Evolutionary conservation across 768 basidiomycete species (phyloP).

Genomic region (Mycena vulgaris): DNA sequence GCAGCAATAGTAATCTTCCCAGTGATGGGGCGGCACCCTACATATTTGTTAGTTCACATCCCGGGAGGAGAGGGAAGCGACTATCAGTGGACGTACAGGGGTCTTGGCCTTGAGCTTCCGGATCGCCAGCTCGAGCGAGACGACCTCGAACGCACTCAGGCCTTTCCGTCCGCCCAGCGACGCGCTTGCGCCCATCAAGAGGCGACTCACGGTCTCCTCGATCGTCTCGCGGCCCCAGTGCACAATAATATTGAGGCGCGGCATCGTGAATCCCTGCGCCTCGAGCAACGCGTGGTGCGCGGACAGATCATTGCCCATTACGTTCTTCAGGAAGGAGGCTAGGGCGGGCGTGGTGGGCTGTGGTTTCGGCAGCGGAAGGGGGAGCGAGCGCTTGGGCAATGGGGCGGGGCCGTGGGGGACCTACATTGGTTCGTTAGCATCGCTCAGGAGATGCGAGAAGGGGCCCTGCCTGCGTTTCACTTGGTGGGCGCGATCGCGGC

Average conservation of each 20-base stretch:
- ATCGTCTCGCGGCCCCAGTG: background rate
- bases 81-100: background rate
- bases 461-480: no score
- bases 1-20: no score
- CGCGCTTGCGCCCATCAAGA: constrained; percentile 2
- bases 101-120: background rate
- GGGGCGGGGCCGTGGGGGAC: background rate
- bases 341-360: no score
- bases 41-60: no score
- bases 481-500: no score
- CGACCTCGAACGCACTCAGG: background rate
- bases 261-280: constrained; percentile 15
- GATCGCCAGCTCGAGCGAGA: constrained; percentile 4
- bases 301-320: background rate
- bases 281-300: constrained; percentile 2
- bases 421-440: no score
- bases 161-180: background rate
- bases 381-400: background rate
- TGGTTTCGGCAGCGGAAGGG: no score
- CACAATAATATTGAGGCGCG: background rate
- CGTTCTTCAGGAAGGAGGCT: no score
- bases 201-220: background rate
- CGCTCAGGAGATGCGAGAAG: no score
- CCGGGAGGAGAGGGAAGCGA: background rate
- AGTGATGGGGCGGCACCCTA: no score